Evolutionary conservation across 768 basidiomycete genomes (phyloP).

Genomic region (Leucocoprinus birnbaumii): DNA sequence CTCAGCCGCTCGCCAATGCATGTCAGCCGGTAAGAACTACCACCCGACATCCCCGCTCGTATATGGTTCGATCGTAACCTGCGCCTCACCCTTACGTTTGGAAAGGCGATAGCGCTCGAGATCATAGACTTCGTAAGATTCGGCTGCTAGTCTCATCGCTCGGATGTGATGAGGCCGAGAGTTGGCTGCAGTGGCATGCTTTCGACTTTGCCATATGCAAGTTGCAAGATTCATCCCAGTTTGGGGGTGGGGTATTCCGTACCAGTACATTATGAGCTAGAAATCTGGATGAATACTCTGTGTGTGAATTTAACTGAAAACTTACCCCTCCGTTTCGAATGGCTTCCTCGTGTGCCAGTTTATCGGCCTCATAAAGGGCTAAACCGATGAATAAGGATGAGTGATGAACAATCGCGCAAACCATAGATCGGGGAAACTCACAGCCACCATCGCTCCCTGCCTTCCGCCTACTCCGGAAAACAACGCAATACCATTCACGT

Average conservation of each 20-base stretch:
- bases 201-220: conserved; percentile 92
- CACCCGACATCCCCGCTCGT: conserved; percentile 66
- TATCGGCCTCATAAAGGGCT: conserved; percentile 88
- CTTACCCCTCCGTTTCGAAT: conserved; percentile 81
- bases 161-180: conserved; percentile 75
- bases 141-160: conserved; percentile 79
- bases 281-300: conserved; percentile 10
- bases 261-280: conserved; percentile 91
- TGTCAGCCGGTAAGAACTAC: conserved; percentile 45
- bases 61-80: conserved; percentile 60
- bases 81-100: conserved; percentile 59
- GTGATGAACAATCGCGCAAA: conserved; percentile 1
- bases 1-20: background rate
- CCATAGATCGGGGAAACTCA: conserved; percentile 29
- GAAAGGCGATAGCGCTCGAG: conserved; percentile 74
- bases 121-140: conserved; percentile 74
- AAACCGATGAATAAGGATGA: background rate
- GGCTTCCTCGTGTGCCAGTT: conserved; percentile 89
- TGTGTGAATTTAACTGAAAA: conserved; percentile 13
- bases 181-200: conserved; percentile 79
- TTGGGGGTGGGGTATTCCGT: conserved; percentile 72
- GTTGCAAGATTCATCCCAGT: conserved; percentile 91
- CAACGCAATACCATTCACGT: conserved; percentile 91
- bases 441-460: conserved; percentile 66
- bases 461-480: conserved; percentile 79